Evolutionary conservation across 139 green algal genomes (phyloP).

Genomic region (Coccomyxa sp.): DNA sequence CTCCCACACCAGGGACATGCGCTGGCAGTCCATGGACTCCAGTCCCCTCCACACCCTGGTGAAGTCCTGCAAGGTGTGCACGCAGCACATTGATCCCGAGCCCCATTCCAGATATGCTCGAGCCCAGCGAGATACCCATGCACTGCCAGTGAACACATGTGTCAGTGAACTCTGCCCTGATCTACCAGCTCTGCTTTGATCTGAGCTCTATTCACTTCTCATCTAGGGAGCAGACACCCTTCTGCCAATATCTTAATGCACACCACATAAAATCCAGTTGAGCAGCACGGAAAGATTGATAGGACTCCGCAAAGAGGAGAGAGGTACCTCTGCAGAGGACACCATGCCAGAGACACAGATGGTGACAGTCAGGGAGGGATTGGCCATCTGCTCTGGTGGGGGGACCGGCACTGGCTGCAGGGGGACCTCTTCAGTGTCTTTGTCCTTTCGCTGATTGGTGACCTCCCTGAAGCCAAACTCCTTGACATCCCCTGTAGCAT

Average conservation of each 20-base stretch:
- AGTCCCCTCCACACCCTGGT: slow-evolving; percentile 44
- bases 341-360: neutral
- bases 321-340: neutral
- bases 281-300: too few species aligned
- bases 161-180: too few species aligned
- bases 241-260: too few species aligned
- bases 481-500: slow-evolving; percentile 47
- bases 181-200: slow-evolving; percentile 59
- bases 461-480: slow-evolving; percentile 71
- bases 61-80: too few species aligned
- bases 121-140: too few species aligned
- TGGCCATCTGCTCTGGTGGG: too few species aligned
- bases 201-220: too few species aligned
- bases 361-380: neutral
- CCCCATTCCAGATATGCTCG: neutral
- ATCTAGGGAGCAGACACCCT: too few species aligned
- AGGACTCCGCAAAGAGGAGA: too few species aligned
- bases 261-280: too few species aligned
- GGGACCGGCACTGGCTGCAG: slow-evolving; percentile 4
- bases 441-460: neutral
- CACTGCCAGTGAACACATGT: too few species aligned
- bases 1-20: slow-evolving; percentile 71
- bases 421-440: neutral
- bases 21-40: slow-evolving; percentile 8
- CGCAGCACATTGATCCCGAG: neutral